These are phyloP conservation scores for Colletotrichum coccodes DNA, from an alignment of 2,329 filamentous ascomycete species.

Conservation along the genomic window DNA sequence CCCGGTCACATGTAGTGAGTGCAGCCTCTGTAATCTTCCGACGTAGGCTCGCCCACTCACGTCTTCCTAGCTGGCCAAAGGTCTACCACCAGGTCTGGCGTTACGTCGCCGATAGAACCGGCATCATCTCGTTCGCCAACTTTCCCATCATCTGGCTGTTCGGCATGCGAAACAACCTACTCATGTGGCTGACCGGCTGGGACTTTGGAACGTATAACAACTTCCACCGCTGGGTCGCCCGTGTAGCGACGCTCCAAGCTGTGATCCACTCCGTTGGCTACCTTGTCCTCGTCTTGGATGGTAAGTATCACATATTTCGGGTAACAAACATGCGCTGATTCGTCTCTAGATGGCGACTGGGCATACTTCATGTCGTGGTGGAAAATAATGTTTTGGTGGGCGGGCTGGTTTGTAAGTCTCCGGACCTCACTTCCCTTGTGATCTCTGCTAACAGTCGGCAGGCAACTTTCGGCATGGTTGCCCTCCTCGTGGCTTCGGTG, in stretches of 20 bases:
- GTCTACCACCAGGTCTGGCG: slow-evolving; percentile 52
- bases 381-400: slow-evolving; percentile 59
- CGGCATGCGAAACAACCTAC: slow-evolving; percentile 72
- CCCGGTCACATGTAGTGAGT: slow-evolving; percentile 52
- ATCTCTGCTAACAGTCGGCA: slow-evolving; percentile 27
- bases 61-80: slow-evolving; percentile 44
- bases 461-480: slow-evolving; percentile 57
- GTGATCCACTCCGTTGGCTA: slow-evolving; percentile 72
- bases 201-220: slow-evolving; percentile 73
- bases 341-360: slow-evolving; percentile 49
- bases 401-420: slow-evolving; percentile 54
- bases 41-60: not conserved
- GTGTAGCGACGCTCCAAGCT: slow-evolving; percentile 70
- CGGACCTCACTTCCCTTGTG: not conserved
- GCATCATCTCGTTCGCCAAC: slow-evolving; percentile 71
- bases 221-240: slow-evolving; percentile 74
- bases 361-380: slow-evolving; percentile 48
- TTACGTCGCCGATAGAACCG: slow-evolving; percentile 71
- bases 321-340: slow-evolving; percentile 7
- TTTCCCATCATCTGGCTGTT: slow-evolving; percentile 75
- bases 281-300: slow-evolving; percentile 53
- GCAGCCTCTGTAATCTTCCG: not conserved
- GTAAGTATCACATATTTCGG: slow-evolving; percentile 35
- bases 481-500: slow-evolving; percentile 57
- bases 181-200: slow-evolving; percentile 76